A percentile compares a stretch with the other conserved stretches of the same genome.
Evolutionary conservation across 768 basidiomycete species (phyloP).

Genomic region (Collybiopsis confluens): DNA sequence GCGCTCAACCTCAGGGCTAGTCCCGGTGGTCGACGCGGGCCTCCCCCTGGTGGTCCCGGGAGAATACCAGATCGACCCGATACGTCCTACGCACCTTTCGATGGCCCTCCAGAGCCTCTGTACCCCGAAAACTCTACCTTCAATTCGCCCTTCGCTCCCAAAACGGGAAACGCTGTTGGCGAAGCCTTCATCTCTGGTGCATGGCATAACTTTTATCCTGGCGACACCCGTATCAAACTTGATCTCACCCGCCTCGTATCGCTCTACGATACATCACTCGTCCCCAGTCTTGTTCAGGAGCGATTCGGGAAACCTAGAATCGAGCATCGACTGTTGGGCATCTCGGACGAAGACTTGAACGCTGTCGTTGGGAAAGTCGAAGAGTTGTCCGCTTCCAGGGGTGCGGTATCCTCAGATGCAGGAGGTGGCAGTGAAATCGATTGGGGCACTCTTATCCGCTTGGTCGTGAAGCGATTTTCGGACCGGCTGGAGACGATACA

Average conservation of each 20-base stretch:
- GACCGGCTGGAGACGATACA: slow-evolving; percentile 36
- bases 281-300: slow-evolving; percentile 28
- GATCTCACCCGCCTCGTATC: slow-evolving; percentile 38
- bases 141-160: neutral
- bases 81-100: neutral
- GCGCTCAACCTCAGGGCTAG: slow-evolving; percentile 27
- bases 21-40: neutral
- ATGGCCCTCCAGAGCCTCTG: too few relatives aligned
- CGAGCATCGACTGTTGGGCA: slow-evolving; percentile 30
- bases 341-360: slow-evolving; percentile 23
- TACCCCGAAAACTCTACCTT: too few relatives aligned
- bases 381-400: slow-evolving; percentile 5
- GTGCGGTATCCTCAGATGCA: neutral
- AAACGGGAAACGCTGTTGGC: neutral
- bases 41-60: slow-evolving; percentile 4
- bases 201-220: slow-evolving; percentile 39
- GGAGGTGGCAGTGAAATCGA: slow-evolving; percentile 26
- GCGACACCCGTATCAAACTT: slow-evolving; percentile 38
- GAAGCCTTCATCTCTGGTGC: slow-evolving; percentile 29
- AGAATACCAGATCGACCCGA: slow-evolving; percentile 7
- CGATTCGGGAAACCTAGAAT: slow-evolving; percentile 27
- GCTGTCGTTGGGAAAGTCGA: slow-evolving; percentile 22
- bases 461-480: slow-evolving; percentile 37
- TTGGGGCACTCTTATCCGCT: slow-evolving; percentile 34
- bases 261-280: slow-evolving; percentile 37